Percentiles rank a stretch among this genome's conserved stretches.
Evolutionary conservation across 495 filamentous ascomycete species (phyloP).

Genomic region (Podospora comata): DNA sequence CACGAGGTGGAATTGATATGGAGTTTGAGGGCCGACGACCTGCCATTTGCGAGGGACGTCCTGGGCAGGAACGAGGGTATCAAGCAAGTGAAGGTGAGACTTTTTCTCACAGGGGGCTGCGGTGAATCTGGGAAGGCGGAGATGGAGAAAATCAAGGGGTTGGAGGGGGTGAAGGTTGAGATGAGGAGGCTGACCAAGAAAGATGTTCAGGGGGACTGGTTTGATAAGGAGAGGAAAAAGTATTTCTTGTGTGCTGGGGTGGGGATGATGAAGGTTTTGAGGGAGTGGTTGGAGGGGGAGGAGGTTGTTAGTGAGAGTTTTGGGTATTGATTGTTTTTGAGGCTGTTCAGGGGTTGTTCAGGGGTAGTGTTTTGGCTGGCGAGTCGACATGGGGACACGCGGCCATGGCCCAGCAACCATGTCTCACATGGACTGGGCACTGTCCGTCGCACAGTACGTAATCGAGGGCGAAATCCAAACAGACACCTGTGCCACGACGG

Average conservation of each 20-base stretch:
- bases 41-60: slow-evolving; percentile 58
- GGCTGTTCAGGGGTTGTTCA: neutral
- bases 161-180: slow-evolving; percentile 43
- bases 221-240: slow-evolving; percentile 39
- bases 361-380: neutral
- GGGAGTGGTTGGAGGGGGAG: slow-evolving; percentile 62
- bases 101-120: slow-evolving; percentile 61
- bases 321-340: slow-evolving; percentile 51
- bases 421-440: neutral
- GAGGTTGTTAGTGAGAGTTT: slow-evolving; percentile 68
- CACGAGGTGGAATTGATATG: slow-evolving; percentile 44
- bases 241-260: slow-evolving; percentile 69
- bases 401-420: neutral
- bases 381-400: neutral
- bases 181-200: slow-evolving; percentile 50
- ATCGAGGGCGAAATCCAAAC: neutral
- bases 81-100: slow-evolving; percentile 38
- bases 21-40: slow-evolving; percentile 59
- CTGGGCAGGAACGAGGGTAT: slow-evolving; percentile 53
- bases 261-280: slow-evolving; percentile 51
- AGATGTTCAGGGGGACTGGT: slow-evolving; percentile 48
- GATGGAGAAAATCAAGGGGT: slow-evolving; percentile 29
- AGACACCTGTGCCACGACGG: neutral
- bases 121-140: slow-evolving; percentile 24
- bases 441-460: neutral